Evolutionary conservation across 192 early-diverging fungal species (phyloP), one percentile per base, ranked within the genome.

Genomic region (Linnemannia zychae): DNA sequence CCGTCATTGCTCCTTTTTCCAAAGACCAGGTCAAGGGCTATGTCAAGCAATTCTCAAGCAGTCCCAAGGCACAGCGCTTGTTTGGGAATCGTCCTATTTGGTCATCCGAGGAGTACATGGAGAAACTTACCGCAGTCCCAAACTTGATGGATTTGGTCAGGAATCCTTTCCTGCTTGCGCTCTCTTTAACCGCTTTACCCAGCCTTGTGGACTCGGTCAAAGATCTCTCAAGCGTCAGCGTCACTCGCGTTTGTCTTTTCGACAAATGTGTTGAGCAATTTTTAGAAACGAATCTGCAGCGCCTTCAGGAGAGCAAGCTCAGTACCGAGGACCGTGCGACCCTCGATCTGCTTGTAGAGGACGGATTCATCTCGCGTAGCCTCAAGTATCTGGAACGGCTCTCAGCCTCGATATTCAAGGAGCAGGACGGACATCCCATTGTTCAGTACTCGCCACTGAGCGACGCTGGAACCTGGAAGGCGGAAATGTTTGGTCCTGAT

Each of bases 21-120:
- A n/a, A 12, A 0, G 50, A 73, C 31, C 72, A 73, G 72, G 34
- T 73, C 22, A 53, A 22, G 31, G 72, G 33, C 17, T 73, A 73
- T 20, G 0, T 73, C 48, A 16, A 49, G 0, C 72, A 73, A 24
- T 73, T 34, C 38, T 17, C 4, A 4, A 44, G 70, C 3, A 40
- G n/a, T 13, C 7, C 44, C 33, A 38, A 28, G 20, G n/a, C 37
- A 20, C 40, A 24, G 34, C 9, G 7, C 4, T 0, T 47, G 4
- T 0, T 71, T 0, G 44, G n/a, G 20, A 6, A 47, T 48, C 15
- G 49, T 16, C 47, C 49, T 33, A 6, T 72, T 16, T 48, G 49
- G 72, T 7, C 33, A 18, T 2, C 7, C 0, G 48, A 73, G 20
- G 4, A 73, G 18, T 73, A 73, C 17, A 37, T 73, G 50, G 50